These are phyloP conservation scores for Globisporangium barbulae DNA, from an alignment of 352 stramenopile genomes.

Conservation along the genomic window DNA sequence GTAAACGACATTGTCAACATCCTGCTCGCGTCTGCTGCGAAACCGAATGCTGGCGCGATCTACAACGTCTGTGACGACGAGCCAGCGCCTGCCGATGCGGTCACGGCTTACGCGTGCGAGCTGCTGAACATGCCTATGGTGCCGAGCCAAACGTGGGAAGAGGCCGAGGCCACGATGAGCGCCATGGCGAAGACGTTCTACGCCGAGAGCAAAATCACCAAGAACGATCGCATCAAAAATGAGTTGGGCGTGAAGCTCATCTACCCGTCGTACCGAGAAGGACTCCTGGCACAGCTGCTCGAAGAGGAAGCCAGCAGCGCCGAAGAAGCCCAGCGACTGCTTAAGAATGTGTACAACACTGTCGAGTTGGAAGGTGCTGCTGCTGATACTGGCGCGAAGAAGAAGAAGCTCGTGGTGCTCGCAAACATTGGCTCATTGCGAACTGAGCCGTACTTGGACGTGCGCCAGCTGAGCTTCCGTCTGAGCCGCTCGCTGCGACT, in stretches of 20 bases:
- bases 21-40: conserved; percentile 62
- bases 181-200: conserved; percentile 88
- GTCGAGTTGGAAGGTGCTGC: not conserved
- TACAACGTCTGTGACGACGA: conserved; percentile 92
- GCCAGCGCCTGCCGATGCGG: conserved; percentile 74
- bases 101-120: conserved; percentile 77
- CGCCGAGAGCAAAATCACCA: conserved; percentile 78
- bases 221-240: conserved; percentile 67
- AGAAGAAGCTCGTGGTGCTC: conserved; percentile 40
- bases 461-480: conserved; percentile 70
- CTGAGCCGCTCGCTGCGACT: conserved; percentile 51
- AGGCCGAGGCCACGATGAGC: conserved; percentile 72
- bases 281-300: conserved; percentile 69
- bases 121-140: conserved; percentile 51
- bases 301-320: conserved; percentile 51
- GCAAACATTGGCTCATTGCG: conserved; percentile 78
- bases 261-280: conserved; percentile 83
- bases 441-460: conserved; percentile 60
- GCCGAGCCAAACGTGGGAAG: conserved; percentile 63
- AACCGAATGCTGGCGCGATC: conserved; percentile 58
- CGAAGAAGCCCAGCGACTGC: not conserved
- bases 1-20: conserved; percentile 88
- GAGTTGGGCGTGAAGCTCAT: conserved; percentile 68
- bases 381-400: not conserved
- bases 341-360: conserved; percentile 3